phyloP scores from a whole-genome alignment of 2,329 filamentous ascomycete genomes.

The Diaporthe longicolla region DNA sequence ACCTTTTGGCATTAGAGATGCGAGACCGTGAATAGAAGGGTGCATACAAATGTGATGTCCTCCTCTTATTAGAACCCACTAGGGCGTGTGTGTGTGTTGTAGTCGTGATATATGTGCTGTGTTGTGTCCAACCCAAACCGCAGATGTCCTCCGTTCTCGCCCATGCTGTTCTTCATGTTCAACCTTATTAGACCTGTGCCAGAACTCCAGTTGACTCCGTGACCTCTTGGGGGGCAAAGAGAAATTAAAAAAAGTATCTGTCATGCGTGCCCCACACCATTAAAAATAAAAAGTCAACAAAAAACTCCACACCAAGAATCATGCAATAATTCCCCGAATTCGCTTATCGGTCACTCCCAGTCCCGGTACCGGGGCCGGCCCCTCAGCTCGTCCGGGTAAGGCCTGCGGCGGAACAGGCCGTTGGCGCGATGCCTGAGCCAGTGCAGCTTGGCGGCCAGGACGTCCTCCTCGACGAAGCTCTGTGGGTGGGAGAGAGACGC shows the following conservation, averaged over 20 bases:
- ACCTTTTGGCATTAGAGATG: slow-evolving; percentile 34
- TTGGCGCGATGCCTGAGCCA: slow-evolving; percentile 37
- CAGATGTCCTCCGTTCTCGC: not conserved
- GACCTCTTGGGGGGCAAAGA: not conserved
- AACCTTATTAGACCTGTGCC: not conserved
- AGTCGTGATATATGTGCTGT: not conserved
- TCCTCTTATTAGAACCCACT: not conserved
- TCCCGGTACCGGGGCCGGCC: slow-evolving; percentile 38
- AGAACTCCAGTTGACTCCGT: not conserved
- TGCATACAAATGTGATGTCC: not conserved
- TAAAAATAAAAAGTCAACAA: not conserved
- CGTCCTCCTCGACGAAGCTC: slow-evolving; percentile 31
- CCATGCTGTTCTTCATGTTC: not conserved
- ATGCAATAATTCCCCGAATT: not conserved
- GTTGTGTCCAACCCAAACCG: not conserved
- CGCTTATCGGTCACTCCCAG: slow-evolving; percentile 13
- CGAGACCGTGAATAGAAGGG: slow-evolving; percentile 24
- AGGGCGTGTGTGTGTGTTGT: not conserved
- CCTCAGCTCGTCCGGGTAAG: slow-evolving; percentile 13
- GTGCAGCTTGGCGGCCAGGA: slow-evolving; percentile 34
- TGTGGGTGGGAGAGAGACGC: not conserved
- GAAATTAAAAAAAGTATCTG: not conserved
- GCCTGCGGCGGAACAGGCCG: slow-evolving; percentile 36
- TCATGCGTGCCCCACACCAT: not conserved
- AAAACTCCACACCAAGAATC: not conserved